These are phyloP conservation scores for Cryphonectria japonica DNA, from an alignment of 2,329 filamentous ascomycete genomes.

Conservation along the genomic window DNA sequence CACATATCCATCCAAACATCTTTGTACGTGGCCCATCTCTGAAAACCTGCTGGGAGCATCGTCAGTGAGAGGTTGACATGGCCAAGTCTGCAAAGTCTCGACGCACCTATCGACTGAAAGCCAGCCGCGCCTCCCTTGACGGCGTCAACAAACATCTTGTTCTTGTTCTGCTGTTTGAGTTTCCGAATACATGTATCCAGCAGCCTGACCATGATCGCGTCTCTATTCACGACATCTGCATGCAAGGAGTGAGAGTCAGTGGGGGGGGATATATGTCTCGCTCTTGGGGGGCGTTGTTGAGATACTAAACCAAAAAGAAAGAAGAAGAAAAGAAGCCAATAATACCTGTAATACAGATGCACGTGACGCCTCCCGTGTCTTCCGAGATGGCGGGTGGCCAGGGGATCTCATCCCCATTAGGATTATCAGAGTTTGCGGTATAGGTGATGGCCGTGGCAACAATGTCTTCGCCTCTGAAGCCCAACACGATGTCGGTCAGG, in stretches of 20 bases:
- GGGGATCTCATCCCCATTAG: constrained; percentile 54
- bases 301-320: background rate
- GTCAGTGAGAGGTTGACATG: constrained; percentile 17
- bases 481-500: constrained; percentile 59
- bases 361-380: constrained; percentile 62
- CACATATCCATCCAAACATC: constrained; percentile 55
- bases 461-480: constrained; percentile 51
- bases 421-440: constrained; percentile 49
- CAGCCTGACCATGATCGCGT: constrained; percentile 56
- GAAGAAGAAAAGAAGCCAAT: constrained; percentile 29
- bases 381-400: constrained; percentile 56
- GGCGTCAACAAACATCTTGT: constrained; percentile 58
- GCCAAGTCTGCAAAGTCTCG: background rate
- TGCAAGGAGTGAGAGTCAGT: background rate
- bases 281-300: background rate
- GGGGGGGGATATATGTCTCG: background rate
- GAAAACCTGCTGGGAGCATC: constrained; percentile 49
- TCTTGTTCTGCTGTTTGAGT: constrained; percentile 55
- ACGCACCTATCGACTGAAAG: constrained; percentile 57
- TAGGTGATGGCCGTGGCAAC: constrained; percentile 61
- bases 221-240: constrained; percentile 48
- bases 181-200: constrained; percentile 55
- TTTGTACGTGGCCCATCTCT: constrained; percentile 61
- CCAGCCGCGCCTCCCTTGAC: constrained; percentile 54
- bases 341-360: constrained; percentile 60